These are phyloP conservation scores for Fusarium burgessii DNA, from an alignment of 2,329 filamentous ascomycete genomes.

Conservation along the genomic window DNA sequence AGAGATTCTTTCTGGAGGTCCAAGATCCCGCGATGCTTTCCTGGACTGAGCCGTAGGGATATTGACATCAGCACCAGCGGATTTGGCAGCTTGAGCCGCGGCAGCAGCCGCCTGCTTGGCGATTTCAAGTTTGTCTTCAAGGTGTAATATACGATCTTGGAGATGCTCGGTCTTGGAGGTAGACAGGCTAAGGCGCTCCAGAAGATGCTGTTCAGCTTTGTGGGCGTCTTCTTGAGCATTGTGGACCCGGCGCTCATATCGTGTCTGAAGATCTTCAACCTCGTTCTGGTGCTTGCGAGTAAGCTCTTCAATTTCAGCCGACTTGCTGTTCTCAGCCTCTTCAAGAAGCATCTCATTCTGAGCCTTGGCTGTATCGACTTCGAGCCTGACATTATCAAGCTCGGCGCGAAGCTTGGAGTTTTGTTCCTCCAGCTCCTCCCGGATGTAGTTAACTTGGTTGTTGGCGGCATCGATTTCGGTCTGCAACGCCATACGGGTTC, in stretches of 20 bases:
- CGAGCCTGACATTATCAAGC: slow-evolving; percentile 81
- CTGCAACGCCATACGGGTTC: slow-evolving; percentile 82
- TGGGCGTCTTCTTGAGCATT: slow-evolving; percentile 85
- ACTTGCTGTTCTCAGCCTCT: slow-evolving; percentile 78
- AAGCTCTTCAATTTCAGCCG: slow-evolving; percentile 64
- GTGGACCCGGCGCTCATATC: slow-evolving; percentile 79
- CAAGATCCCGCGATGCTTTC: slow-evolving; percentile 53
- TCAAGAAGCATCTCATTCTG: slow-evolving; percentile 87
- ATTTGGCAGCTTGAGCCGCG: slow-evolving; percentile 80
- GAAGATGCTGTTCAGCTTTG: slow-evolving; percentile 80
- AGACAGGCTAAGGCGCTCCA: slow-evolving; percentile 84
- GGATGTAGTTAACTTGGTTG: slow-evolving; percentile 85
- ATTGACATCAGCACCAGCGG: slow-evolving; percentile 59
- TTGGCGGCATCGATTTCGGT: slow-evolving; percentile 86
- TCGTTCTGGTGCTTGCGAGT: slow-evolving; percentile 73
- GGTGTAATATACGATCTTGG: slow-evolving; percentile 83
- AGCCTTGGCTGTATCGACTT: slow-evolving; percentile 83
- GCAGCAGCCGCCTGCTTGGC: slow-evolving; percentile 88
- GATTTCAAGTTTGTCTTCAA: slow-evolving; percentile 92
- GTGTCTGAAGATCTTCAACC: slow-evolving; percentile 79
- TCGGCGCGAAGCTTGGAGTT: slow-evolving; percentile 78
- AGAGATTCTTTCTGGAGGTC: slow-evolving; percentile 86
- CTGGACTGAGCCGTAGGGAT: slow-evolving; percentile 39
- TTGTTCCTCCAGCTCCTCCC: slow-evolving; percentile 85
- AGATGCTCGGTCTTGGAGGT: slow-evolving; percentile 87